Evolutionary conservation across 495 filamentous ascomycete species (phyloP).

Genomic region (Letharia columbiana): DNA sequence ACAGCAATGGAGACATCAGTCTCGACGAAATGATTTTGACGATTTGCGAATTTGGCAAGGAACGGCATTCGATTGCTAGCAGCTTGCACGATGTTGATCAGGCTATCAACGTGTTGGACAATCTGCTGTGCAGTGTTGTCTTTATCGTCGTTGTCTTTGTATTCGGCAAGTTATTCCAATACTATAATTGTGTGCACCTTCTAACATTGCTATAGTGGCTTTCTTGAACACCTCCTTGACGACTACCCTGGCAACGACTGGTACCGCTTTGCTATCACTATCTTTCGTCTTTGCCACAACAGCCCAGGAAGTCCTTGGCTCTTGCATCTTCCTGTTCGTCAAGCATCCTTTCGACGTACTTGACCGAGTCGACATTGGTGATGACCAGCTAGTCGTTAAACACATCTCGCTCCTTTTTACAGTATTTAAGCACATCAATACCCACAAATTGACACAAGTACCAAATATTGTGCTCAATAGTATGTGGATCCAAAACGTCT

Average conservation of each 20-base stretch:
- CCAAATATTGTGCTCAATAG: conserved; percentile 88
- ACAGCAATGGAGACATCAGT: conserved; percentile 87
- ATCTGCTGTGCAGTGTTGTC: conserved; percentile 68
- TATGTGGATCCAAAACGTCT: conserved; percentile 88
- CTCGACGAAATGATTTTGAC: conserved; percentile 93
- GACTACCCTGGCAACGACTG: conserved; percentile 85
- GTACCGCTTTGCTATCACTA: conserved; percentile 84
- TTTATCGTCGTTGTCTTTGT: conserved; percentile 75
- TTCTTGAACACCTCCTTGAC: conserved; percentile 80
- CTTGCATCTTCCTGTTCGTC: conserved; percentile 96
- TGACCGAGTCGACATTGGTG: conserved; percentile 78
- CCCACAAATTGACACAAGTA: conserved; percentile 76
- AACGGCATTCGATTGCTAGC: conserved; percentile 73
- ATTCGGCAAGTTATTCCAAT: conserved; percentile 50
- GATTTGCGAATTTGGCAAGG: conserved; percentile 70
- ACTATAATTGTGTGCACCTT: background rate
- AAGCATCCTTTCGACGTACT: conserved; percentile 93
- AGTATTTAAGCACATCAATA: conserved; percentile 78
- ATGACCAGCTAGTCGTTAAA: conserved; percentile 71
- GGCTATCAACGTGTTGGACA: conserved; percentile 83
- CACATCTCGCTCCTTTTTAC: conserved; percentile 91
- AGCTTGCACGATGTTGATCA: conserved; percentile 98
- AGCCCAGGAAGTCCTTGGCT: conserved; percentile 86
- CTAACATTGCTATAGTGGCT: conserved; percentile 44
- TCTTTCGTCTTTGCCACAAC: conserved; percentile 92